Evolutionary conservation across 192 early-diverging fungal genomes (phyloP), one percentile per base, ranked within the genome.

Genomic region (Mortierella claussenii): DNA sequence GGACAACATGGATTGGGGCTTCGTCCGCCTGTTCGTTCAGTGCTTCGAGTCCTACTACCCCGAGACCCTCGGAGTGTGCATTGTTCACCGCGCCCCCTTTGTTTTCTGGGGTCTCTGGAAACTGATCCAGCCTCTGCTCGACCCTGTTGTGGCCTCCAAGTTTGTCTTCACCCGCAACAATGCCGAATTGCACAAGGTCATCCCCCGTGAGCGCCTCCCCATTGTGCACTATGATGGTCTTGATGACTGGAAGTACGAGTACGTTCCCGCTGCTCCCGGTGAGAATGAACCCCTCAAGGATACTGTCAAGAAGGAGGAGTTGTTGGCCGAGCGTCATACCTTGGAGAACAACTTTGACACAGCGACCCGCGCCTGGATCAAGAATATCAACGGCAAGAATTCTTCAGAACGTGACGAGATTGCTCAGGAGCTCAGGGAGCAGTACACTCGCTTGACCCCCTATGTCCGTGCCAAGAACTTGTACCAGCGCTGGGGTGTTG

Each of bases 21-120:
- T 69, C 52, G 85, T 94, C 55, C 89, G 89, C 62, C 91, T 95
- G 55, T 86, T 96, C 30, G 68, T 95, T 30, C 81, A 83, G 65
- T 91, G 89, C 80, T 88, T 97, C 65, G 91, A 96, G 80, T 89
- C 91, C 57, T 95, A 95, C 81, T 97, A 97, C 71, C 96, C 96
- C 20, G 96, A 97, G 73, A 90, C 87, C 24, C 83, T 97, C 15
- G 96, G 95, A 31, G 75, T 86, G 4, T 88, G 89, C 34, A 81
- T 96, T 4, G 89, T 97, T 32, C 92, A 96, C 78, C 89, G 90
- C 60, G 94, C 95, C 3, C 94, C 95, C 49, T 97, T 95, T 90
- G 83, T 97, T 33, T 97, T 97, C 80, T 83, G 87, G 58, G 89
- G 88, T 56, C 84, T 94, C 57, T 97, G 96, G 96, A 86, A 86